phyloP scores from a whole-genome alignment of 371 early-diverging fungal species.

The Sporodiniella umbellata region DNA sequence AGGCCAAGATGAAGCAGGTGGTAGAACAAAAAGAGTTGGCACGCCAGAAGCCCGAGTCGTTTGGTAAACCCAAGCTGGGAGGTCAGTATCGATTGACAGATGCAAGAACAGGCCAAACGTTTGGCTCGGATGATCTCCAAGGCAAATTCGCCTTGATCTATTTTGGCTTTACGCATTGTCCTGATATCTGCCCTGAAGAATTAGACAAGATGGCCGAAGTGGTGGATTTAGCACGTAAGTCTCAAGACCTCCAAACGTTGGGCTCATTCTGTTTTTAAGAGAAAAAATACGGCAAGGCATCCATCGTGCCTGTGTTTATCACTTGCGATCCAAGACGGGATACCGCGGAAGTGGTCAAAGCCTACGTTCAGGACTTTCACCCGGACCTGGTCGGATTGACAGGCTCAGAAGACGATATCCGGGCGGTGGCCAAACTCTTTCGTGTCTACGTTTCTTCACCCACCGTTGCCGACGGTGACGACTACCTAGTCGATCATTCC shows the following conservation, averaged over 20 bases:
- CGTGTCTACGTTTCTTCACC: conserved; percentile 94
- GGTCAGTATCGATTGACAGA: conserved; percentile 88
- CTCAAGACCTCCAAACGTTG: too few species aligned
- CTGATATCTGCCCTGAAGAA: conserved; percentile 98
- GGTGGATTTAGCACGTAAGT: conserved; percentile 73
- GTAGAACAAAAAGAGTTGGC: conserved; percentile 43
- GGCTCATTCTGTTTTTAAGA: conserved; percentile 29
- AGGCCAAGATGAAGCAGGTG: conserved; percentile 49
- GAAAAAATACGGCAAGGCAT: conserved; percentile 52
- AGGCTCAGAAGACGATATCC: conserved; percentile 82
- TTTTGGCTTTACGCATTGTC: conserved; percentile 98
- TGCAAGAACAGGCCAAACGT: conserved; percentile 47
- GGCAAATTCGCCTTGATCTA: conserved; percentile 89
- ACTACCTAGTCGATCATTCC: conserved; percentile 97
- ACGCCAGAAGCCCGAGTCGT: conserved; percentile 31
- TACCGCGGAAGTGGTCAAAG: conserved; percentile 73
- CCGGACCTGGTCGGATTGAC: conserved; percentile 90
- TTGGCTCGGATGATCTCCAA: conserved; percentile 47
- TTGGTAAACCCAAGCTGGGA: conserved; percentile 89
- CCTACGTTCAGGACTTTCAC: conserved; percentile 94
- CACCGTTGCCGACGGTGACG: conserved; percentile 79
- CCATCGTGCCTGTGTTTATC: conserved; percentile 90
- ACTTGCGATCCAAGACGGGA: conserved; percentile 97
- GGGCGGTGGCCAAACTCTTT: conserved; percentile 83
- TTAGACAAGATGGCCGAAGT: conserved; percentile 95